A percentile compares a stretch with the other conserved stretches of the same genome.
These are phyloP conservation scores for Alternaria tenuissima DNA, from an alignment of 2,329 filamentous ascomycete species.

Conservation along the genomic window DNA sequence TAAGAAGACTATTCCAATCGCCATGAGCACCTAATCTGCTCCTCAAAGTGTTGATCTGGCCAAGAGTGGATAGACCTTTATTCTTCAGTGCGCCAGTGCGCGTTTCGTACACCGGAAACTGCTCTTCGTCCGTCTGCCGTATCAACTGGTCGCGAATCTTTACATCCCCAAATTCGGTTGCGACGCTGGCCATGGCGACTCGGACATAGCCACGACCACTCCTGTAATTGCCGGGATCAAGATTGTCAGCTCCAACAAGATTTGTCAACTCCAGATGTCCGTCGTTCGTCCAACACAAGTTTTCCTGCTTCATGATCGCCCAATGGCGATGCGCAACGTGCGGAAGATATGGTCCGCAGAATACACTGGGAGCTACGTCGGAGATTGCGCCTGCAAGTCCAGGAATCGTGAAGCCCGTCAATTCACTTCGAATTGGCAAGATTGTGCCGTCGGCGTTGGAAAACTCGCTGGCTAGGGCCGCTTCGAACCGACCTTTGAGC, in stretches of 20 bases:
- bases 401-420: conserved; percentile 31
- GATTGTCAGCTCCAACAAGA: neutral
- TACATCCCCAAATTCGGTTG: conserved; percentile 25
- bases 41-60: neutral
- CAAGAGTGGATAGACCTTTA: neutral
- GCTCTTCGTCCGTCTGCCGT: neutral
- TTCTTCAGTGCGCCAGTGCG: neutral
- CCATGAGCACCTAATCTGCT: neutral
- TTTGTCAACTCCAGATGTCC: conserved; percentile 1
- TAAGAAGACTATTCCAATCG: neutral
- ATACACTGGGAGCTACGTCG: conserved; percentile 17
- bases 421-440: conserved; percentile 27
- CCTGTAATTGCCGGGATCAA: neutral
- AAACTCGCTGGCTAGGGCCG: conserved; percentile 24
- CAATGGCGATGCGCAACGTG: neutral
- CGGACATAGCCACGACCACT: neutral
- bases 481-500: conserved; percentile 13
- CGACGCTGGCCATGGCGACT: conserved; percentile 15
- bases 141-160: conserved; percentile 12
- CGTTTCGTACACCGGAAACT: neutral
- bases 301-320: neutral
- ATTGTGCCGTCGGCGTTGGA: conserved; percentile 26
- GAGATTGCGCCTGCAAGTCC: conserved; percentile 24
- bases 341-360: conserved; percentile 2
- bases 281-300: neutral